phyloP scores from a whole-genome alignment of 768 basidiomycete genomes.

The Kwoniella dejecticola region DNA sequence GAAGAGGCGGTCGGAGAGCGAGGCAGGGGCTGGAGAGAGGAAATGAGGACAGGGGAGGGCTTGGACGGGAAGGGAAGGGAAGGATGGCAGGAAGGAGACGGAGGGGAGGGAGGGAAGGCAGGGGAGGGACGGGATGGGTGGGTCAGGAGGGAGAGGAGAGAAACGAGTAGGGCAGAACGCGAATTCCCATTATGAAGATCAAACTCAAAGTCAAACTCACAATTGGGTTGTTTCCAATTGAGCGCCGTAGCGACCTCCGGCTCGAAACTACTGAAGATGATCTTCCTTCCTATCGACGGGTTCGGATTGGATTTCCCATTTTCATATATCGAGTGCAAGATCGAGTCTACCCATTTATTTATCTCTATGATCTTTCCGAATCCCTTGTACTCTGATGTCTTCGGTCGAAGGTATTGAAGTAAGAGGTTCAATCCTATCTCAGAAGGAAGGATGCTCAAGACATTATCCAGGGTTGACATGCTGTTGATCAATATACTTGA shows the following conservation, averaged over 20 bases:
- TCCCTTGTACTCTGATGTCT: slow-evolving; percentile 58
- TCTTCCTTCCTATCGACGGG: slow-evolving; percentile 63
- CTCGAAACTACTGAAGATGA: slow-evolving; percentile 90
- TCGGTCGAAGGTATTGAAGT: slow-evolving; percentile 70
- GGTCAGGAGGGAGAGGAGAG: too few relatives aligned
- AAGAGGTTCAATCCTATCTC: slow-evolving; percentile 77
- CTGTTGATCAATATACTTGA: slow-evolving; percentile 45
- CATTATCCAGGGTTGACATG: slow-evolving; percentile 71
- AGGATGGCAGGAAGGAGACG: not conserved
- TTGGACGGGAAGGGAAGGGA: not conserved
- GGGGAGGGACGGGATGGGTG: too few relatives aligned
- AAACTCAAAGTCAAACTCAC: slow-evolving; percentile 60
- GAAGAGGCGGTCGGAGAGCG: not conserved
- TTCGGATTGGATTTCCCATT: slow-evolving; percentile 59
- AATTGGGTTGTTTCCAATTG: slow-evolving; percentile 99
- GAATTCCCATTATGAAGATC: too few relatives aligned
- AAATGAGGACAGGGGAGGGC: not conserved
- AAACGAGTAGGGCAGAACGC: too few relatives aligned
- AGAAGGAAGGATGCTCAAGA: slow-evolving; percentile 67
- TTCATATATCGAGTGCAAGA: slow-evolving; percentile 79
- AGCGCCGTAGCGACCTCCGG: slow-evolving; percentile 85
- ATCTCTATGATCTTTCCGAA: slow-evolving; percentile 66
- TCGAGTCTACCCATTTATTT: slow-evolving; percentile 79
- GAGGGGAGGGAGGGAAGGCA: too few relatives aligned
- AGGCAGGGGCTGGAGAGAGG: not conserved